A percentile compares a stretch with the other conserved stretches of the same genome.
Evolutionary conservation across 495 filamentous ascomycete genomes (phyloP).

Genomic region (Neurospora sp.): DNA sequence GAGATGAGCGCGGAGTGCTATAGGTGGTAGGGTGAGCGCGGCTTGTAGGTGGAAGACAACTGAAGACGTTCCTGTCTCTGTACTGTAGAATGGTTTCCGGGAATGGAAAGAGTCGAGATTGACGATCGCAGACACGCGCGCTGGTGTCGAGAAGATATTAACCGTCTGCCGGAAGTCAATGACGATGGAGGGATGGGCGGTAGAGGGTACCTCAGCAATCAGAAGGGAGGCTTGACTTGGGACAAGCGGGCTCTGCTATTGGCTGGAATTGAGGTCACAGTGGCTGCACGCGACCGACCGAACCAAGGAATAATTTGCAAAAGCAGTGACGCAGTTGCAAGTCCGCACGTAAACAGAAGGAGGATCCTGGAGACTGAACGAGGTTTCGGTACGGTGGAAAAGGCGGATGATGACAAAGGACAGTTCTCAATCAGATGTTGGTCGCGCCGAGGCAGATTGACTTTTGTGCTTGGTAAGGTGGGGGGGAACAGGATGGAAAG

Average conservation of each 20-base stretch:
- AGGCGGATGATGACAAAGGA: background rate
- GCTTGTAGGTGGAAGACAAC: background rate
- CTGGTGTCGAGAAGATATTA: constrained; percentile 12
- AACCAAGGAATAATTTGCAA: constrained; percentile 14
- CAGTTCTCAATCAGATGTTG: background rate
- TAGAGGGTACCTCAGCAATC: background rate
- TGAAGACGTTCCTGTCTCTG: background rate
- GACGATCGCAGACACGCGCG: background rate
- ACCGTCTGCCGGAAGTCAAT: background rate
- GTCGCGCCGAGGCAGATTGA: background rate
- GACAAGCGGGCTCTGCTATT: background rate
- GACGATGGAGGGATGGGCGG: background rate
- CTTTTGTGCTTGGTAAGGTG: background rate
- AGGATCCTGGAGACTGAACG: background rate
- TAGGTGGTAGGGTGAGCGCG: background rate
- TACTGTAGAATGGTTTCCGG: background rate
- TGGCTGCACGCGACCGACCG: constrained; percentile 12
- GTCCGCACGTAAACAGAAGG: background rate
- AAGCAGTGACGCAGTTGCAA: background rate
- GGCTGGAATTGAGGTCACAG: constrained; percentile 15
- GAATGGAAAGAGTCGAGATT: background rate
- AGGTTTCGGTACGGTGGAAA: background rate
- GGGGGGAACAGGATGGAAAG: background rate
- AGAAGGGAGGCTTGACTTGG: background rate
- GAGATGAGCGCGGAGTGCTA: background rate